Evolutionary conservation across 164 flowering plant genomes (phyloP).

Genomic region (Vitis amurensis): DNA sequence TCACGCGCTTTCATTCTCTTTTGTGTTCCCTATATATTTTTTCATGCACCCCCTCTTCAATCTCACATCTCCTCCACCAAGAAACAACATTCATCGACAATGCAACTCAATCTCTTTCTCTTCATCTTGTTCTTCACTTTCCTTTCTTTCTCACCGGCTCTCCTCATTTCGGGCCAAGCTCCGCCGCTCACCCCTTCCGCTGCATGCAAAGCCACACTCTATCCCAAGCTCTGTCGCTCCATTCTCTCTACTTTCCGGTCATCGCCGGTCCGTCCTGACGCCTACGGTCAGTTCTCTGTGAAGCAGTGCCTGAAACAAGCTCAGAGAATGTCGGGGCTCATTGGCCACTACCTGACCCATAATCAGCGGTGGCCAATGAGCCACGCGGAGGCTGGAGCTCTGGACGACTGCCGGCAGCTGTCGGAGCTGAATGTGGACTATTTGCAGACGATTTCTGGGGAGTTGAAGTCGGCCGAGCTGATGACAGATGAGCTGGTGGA

Average conservation of each 20-base stretch:
- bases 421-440: slow-evolving; percentile 33
- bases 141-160: neutral
- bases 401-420: slow-evolving; percentile 41
- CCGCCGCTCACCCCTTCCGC: slow-evolving; percentile 19
- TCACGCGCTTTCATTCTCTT: too few species aligned
- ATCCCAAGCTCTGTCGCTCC: slow-evolving; percentile 53
- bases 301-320: slow-evolving; percentile 44
- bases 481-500: slow-evolving; percentile 24
- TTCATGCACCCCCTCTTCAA: too few species aligned
- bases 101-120: neutral
- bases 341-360: slow-evolving; percentile 20
- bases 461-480: slow-evolving; percentile 22
- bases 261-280: slow-evolving; percentile 30
- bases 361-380: slow-evolving; percentile 7
- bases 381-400: slow-evolving; percentile 28
- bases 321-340: slow-evolving; percentile 13
- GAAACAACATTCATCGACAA: neutral
- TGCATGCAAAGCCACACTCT: slow-evolving; percentile 42
- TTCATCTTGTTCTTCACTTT: neutral
- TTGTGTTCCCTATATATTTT: too few species aligned
- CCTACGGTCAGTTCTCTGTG: slow-evolving; percentile 40
- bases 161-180: neutral
- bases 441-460: slow-evolving; percentile 22
- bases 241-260: slow-evolving; percentile 34
- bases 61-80: neutral